Base-by-base conservation (phyloP, 2,329 filamentous ascomycete species). In the Talaromyces funiculosus region DNA sequence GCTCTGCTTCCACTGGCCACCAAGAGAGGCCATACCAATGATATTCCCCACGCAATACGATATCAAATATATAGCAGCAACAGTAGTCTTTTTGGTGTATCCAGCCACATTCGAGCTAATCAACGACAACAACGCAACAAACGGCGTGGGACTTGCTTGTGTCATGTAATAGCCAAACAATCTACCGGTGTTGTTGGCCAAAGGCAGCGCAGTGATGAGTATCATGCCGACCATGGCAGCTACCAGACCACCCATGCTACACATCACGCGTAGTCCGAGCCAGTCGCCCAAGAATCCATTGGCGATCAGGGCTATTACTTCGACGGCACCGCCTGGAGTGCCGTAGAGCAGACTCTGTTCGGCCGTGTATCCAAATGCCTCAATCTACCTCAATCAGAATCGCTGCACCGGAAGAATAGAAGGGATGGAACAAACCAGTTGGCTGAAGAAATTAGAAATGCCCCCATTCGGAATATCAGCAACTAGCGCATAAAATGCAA, bases 131-230 rank as follows among this genome's bases (percentile, higher is more conserved):
- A 89, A 72, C 3, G 84, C 84, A 0, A 88, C 86, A 63, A 89
- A 89, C 0, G 84, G 78, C 0, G 84, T 85, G 0, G 86, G 80
- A 10, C 77, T 79, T 1, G 84, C 81, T 67, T 84, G 81, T 0
- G 84, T 87, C 55, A 90, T 73, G 71, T 89, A 90, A 69, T 87
- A 89, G 0, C 85, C 86, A 1, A 85, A 79, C 10, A 88, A 75
- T 0, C 84, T 78, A 10, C 86, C 87, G 1, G 75, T 77, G 62
- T 81, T 83, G 65, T 84, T 84, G n/a, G 74, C 70, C 3, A 84
- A 69, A 0, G 85, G 84, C 3, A 89, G 74, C 2, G 83, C 84
- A 9, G 87, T 81, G 61, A 89, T 85, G n/a, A 89, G 78, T 0
- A 86, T 73, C 75, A 87, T 82, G 43, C 86, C 86, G 1, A 87